Conservation (phyloP, 768 basidiomycete genomes). For the Tylopilus intermedius region DNA sequence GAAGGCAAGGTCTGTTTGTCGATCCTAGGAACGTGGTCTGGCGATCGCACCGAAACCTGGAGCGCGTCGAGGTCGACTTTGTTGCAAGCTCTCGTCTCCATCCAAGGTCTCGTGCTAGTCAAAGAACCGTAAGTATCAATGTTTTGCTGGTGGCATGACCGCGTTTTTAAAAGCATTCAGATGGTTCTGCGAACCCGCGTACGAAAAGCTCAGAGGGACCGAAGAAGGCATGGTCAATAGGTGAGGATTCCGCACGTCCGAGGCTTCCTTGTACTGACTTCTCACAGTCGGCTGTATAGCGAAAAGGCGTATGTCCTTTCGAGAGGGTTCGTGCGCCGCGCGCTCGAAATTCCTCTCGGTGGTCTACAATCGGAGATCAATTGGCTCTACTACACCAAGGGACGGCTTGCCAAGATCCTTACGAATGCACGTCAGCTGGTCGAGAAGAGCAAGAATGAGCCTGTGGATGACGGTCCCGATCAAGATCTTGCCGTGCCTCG, state of each 20-base stretch:
- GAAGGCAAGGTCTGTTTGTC: conserved; percentile 94
- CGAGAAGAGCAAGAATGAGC: conserved; percentile 53
- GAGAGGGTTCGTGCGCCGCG: conserved; percentile 84
- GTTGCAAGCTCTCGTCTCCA: conserved; percentile 88
- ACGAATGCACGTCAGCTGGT: conserved; percentile 58
- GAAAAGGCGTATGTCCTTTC: conserved; percentile 93
- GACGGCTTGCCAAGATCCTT: conserved; percentile 66
- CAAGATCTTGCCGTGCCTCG: conserved; percentile 62
- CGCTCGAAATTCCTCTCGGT: conserved; percentile 72
- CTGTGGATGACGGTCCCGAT: conserved; percentile 21
- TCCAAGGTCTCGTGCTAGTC: conserved; percentile 89
- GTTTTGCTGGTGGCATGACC: background rate
- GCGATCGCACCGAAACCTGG: conserved; percentile 87
- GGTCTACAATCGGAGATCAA: conserved; percentile 68
- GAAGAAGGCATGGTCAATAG: conserved; percentile 87
- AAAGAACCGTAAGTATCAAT: conserved; percentile 72
- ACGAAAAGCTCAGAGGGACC: conserved; percentile 86
- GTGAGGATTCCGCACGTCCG: conserved; percentile 31
- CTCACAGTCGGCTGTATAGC: conserved; percentile 77
- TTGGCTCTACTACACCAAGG: conserved; percentile 64
- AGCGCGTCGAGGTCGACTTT: conserved; percentile 78
- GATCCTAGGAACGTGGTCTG: conserved; percentile 88
- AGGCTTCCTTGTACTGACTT: background rate
- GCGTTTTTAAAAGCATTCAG: conserved; percentile 32
- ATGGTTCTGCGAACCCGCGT: conserved; percentile 91